Base-by-base conservation (phyloP, 164 flowering plant species). In the Chimonanthus praecox region DNA sequence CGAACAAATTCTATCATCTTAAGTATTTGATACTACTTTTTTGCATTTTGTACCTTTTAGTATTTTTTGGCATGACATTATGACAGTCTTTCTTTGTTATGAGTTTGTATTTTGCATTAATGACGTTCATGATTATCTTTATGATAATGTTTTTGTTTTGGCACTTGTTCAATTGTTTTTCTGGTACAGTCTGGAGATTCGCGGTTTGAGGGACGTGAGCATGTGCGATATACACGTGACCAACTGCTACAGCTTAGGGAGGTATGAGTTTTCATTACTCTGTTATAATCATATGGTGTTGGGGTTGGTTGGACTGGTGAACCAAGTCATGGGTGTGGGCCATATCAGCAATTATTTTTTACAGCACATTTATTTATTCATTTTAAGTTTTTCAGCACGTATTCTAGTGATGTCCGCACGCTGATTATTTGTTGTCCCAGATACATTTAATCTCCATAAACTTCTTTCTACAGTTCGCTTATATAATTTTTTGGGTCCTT, bases 161-260 rank as follows among this genome's bases (percentile, higher is more conserved):
- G 60, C n/a, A 11, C 60, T 54, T 16, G 21, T 47, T 67, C 5
- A 69, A 33, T 72, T 16, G 15, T 54, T 78, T 49, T 78, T 3
- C 68, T 75, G 15, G 66, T 80, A 9, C 71, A 89, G 95, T 60
- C 82, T 79, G 91, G 90, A 21, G 96, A 87, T 50, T 68, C 79
- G 9, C 84, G 87, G 69, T 86, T 89, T 82, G 97, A 94, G 66
- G 87, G 88, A 54, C 88, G 77, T 72, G 98, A 89, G 66, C 87
- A 84, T 72, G 79, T 92, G 58, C 86, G 85, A 21, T 92, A 85
- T 80, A 84, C 90, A 51, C 76, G 94, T 58, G 94, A 90, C 71
- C 93, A 89, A 83, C 85, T 94, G 51, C 74, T 90, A 63, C 94
- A 89, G 74, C 85, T 94, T 46, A 82, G 89, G 50, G 91, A 89